A percentile compares a stretch with the other conserved stretches of the same genome.
These are phyloP conservation scores for Rhamnella rubrinervis DNA, from an alignment of 331 rosid genomes.

Conservation along the genomic window DNA sequence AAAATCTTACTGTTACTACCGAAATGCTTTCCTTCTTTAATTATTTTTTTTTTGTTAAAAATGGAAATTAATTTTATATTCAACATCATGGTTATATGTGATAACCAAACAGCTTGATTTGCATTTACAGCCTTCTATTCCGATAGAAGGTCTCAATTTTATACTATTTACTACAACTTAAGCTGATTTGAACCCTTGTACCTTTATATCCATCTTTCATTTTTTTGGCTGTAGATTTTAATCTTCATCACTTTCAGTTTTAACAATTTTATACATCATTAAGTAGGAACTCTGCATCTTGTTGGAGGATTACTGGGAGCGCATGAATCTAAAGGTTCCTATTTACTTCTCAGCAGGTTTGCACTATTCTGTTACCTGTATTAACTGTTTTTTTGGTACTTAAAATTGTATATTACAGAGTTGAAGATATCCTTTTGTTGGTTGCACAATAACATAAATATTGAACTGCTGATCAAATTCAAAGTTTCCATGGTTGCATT, in stretches of 20 bases:
- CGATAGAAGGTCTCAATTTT: neutral
- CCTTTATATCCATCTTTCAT: constrained; percentile 5
- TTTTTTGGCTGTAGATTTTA: neutral
- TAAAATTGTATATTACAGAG: no score
- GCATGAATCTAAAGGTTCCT: constrained; percentile 89
- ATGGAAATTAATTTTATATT: no score
- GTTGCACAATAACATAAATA: no score
- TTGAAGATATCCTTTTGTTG: no score
- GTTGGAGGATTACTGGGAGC: constrained; percentile 95
- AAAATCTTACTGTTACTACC: no score
- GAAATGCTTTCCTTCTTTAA: no score
- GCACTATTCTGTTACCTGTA: constrained; percentile 2
- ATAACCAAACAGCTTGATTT: no score
- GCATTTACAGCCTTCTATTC: neutral
- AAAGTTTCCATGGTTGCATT: no score
- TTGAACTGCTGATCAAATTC: no score
- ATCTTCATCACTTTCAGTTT: neutral
- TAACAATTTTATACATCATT: constrained; percentile 16
- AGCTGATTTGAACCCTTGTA: neutral
- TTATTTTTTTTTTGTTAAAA: no score
- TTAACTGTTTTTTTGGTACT: constrained; percentile 7
- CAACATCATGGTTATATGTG: no score
- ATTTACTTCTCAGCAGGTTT: constrained; percentile 92
- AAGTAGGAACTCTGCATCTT: constrained; percentile 86
- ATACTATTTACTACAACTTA: neutral